Evolutionary conservation across 805 yeast species (phyloP).

Genomic region (Wickerhamomyces mucosus): DNA sequence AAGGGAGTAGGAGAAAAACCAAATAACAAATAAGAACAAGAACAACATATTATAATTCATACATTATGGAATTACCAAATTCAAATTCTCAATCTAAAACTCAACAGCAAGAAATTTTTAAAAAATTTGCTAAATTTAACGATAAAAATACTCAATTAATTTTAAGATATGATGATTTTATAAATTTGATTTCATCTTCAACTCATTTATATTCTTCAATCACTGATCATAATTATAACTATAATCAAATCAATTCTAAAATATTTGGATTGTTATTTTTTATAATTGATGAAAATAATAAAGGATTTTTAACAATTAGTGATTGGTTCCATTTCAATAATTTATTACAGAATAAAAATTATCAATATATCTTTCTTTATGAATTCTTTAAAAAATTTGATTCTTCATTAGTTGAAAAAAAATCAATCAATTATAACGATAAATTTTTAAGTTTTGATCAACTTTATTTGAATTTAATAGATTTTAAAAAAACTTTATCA

Average conservation of each 20-base stretch:
- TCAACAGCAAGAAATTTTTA: constrained; percentile 33
- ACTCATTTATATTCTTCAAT: constrained; percentile 11
- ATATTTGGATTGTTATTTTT: constrained; percentile 67
- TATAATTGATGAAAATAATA: constrained; percentile 63
- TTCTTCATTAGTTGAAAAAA: constrained; percentile 15
- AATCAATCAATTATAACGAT: constrained; percentile 28
- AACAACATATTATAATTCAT: no score
- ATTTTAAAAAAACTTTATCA: constrained; percentile 24
- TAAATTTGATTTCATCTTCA: constrained; percentile 24
- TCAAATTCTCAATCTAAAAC: constrained; percentile 28
- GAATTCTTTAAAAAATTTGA: constrained; percentile 44
- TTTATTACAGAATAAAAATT: constrained; percentile 36
- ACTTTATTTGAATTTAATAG: constrained; percentile 20
- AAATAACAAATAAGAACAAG: no score
- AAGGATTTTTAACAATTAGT: constrained; percentile 55
- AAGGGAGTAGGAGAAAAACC: no score
- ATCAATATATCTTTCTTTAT: constrained; percentile 42
- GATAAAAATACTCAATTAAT: constrained; percentile 24
- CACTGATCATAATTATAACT: constrained; percentile 25
- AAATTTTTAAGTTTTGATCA: constrained; percentile 30
- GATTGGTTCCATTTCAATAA: constrained; percentile 74
- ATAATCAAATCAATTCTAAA: constrained; percentile 43
- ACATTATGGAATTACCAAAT: constrained; percentile 27
- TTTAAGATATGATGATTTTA: constrained; percentile 26
- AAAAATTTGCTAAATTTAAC: constrained; percentile 29